A percentile compares a stretch with the other conserved stretches of the same genome.
Conservation (phyloP, 225 moss, liverwort and hornwort species). For the Rhytidiadelphus loreus region DNA sequence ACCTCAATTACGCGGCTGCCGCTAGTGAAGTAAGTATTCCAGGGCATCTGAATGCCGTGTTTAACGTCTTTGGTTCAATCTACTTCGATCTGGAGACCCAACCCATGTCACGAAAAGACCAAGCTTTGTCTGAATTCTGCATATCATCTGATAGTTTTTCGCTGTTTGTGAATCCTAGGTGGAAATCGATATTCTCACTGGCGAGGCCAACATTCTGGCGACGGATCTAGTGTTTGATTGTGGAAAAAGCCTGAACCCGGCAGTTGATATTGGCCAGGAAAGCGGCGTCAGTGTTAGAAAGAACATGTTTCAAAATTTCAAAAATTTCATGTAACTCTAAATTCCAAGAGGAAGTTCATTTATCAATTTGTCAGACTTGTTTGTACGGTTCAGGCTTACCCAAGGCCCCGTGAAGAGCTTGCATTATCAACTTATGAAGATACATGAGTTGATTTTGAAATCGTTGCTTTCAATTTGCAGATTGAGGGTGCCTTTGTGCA, state of each 20-base stretch:
- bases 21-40: constrained; percentile 33
- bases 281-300: neutral
- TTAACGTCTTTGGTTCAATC: neutral
- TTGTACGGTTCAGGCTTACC: neutral
- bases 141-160: neutral
- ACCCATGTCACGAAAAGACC: neutral
- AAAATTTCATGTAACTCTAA: neutral
- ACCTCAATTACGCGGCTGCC: constrained; percentile 33
- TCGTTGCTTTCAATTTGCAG: constrained; percentile 16
- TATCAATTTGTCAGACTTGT: neutral
- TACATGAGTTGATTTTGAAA: neutral
- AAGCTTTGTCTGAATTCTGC: neutral
- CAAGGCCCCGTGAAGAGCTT: neutral
- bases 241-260: constrained; percentile 72
- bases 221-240: constrained; percentile 67
- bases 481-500: constrained; percentile 77
- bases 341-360: neutral
- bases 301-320: neutral
- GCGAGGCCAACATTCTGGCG: constrained; percentile 38
- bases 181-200: constrained; percentile 59
- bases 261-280: constrained; percentile 76
- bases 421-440: neutral
- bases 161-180: constrained; percentile 33
- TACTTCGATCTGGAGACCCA: neutral
- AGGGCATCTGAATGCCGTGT: neutral